Evolutionary conservation across 345 rosid species (phyloP).

Genomic region (Euphorbia pulcherrima): DNA sequence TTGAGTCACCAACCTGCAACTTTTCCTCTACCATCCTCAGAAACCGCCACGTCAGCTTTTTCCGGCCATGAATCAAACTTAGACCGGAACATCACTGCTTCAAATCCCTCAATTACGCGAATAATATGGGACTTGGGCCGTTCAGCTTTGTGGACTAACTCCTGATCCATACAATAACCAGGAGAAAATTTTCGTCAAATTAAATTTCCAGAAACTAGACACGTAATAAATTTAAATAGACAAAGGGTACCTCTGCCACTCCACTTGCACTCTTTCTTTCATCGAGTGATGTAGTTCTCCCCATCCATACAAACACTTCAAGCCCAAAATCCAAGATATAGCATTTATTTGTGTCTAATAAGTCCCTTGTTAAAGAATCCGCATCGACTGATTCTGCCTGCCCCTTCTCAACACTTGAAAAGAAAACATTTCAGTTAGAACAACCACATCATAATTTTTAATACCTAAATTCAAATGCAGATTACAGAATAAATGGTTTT

Average conservation of each 20-base stretch:
- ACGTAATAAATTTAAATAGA: constrained; percentile 14
- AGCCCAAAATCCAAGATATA: constrained; percentile 78
- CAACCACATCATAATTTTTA: constrained; percentile 9
- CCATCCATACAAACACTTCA: constrained; percentile 95
- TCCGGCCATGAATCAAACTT: constrained; percentile 93
- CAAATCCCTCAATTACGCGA: constrained; percentile 93
- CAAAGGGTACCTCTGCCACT: constrained; percentile 64
- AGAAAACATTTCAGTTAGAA: constrained; percentile 34
- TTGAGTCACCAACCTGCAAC: constrained; percentile 70
- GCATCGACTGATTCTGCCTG: constrained; percentile 61
- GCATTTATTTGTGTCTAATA: constrained; percentile 74
- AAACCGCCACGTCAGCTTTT: constrained; percentile 51
- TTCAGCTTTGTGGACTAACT: constrained; percentile 48
- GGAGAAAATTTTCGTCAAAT: constrained; percentile 11
- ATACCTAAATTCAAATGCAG: background rate
- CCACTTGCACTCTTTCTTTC: constrained; percentile 80
- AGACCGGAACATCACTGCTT: constrained; percentile 81
- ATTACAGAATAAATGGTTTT: background rate
- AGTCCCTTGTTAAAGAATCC: constrained; percentile 67
- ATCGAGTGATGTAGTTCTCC: constrained; percentile 73
- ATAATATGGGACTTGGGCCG: constrained; percentile 60
- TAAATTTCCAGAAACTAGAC: background rate
- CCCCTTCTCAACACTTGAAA: constrained; percentile 78
- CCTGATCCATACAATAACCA: constrained; percentile 39
- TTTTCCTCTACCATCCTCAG: constrained; percentile 97